Percentiles rank a stretch among this genome's conserved stretches.
Evolutionary conservation across 1,284 basidiomycete genomes (phyloP).

Genomic region (Apiotrichum akiyoshidainum): DNA sequence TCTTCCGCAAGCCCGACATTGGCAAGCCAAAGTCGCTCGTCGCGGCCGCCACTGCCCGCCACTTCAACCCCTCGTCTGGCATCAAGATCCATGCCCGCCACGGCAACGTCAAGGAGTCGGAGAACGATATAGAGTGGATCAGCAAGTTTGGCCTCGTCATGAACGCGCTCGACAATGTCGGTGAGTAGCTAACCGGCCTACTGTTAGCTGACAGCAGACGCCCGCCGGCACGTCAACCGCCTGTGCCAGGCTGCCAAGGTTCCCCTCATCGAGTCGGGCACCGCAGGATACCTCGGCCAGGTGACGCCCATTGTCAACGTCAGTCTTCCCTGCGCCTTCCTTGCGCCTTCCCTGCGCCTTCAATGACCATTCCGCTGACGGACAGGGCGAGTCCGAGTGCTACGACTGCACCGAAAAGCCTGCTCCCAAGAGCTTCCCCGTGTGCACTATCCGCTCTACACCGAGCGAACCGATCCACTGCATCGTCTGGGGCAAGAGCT

Average conservation of each 20-base stretch:
- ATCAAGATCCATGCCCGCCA: conserved; percentile 85
- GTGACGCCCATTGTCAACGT: conserved; percentile 58
- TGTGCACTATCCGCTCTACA: conserved; percentile 97
- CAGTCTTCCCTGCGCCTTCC: conserved; percentile 1
- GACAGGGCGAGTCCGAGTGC: conserved; percentile 77
- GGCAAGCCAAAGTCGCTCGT: conserved; percentile 94
- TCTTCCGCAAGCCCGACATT: conserved; percentile 96
- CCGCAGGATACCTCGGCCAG: conserved; percentile 87
- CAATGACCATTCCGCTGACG: neutral
- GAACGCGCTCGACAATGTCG: conserved; percentile 94
- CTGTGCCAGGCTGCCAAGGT: conserved; percentile 91
- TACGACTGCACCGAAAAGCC: conserved; percentile 89
- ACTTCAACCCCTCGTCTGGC: conserved; percentile 73
- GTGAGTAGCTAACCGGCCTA: conserved; percentile 52
- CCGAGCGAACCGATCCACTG: conserved; percentile 97
- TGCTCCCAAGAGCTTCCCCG: conserved; percentile 89
- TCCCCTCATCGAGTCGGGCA: conserved; percentile 93
- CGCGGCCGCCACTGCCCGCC: conserved; percentile 79
- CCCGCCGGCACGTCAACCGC: conserved; percentile 88
- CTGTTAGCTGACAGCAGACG: conserved; percentile 55
- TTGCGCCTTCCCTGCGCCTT: too few relatives aligned
- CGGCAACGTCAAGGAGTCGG: conserved; percentile 90
- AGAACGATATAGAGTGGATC: conserved; percentile 90
- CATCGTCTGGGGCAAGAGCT: conserved; percentile 98
- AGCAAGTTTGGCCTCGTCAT: conserved; percentile 84